These are phyloP conservation scores for Terfezia claveryi DNA, from an alignment of 495 filamentous ascomycete species.

Conservation along the genomic window DNA sequence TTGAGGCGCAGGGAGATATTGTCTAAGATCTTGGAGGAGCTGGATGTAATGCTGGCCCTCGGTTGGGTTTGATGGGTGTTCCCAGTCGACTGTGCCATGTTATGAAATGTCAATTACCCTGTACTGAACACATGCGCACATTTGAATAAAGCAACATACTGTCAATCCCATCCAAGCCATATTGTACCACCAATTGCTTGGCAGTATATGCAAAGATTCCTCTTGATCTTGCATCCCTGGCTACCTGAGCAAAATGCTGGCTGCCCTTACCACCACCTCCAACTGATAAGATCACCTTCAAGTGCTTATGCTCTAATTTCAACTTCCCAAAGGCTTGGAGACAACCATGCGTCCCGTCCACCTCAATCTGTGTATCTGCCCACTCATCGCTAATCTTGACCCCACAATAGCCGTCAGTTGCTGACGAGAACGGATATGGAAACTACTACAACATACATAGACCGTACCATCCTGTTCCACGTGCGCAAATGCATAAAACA, in stretches of 20 bases:
- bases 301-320: slow-evolving; percentile 50
- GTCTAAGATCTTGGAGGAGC: slow-evolving; percentile 45
- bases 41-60: slow-evolving; percentile 55
- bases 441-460: slow-evolving; percentile 32
- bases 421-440: too few relatives aligned
- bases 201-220: slow-evolving; percentile 54
- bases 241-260: slow-evolving; percentile 54
- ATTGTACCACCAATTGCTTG: slow-evolving; percentile 46
- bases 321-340: slow-evolving; percentile 53
- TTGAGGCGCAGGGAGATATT: slow-evolving; percentile 45
- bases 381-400: slow-evolving; percentile 53
- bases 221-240: slow-evolving; percentile 34
- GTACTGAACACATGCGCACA: too few relatives aligned
- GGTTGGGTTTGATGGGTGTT: slow-evolving; percentile 33
- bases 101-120: too few relatives aligned
- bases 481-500: slow-evolving; percentile 82
- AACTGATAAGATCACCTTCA: slow-evolving; percentile 68
- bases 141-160: slow-evolving; percentile 27
- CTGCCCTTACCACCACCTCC: slow-evolving; percentile 63
- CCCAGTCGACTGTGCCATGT: too few relatives aligned
- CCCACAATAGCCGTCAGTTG: too few relatives aligned
- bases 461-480: slow-evolving; percentile 59
- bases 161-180: slow-evolving; percentile 68
- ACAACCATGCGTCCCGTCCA: slow-evolving; percentile 58
- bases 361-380: slow-evolving; percentile 58